Evolutionary conservation across 2,329 filamentous ascomycete species (phyloP).

Genomic region (Fusarium sacchari): DNA sequence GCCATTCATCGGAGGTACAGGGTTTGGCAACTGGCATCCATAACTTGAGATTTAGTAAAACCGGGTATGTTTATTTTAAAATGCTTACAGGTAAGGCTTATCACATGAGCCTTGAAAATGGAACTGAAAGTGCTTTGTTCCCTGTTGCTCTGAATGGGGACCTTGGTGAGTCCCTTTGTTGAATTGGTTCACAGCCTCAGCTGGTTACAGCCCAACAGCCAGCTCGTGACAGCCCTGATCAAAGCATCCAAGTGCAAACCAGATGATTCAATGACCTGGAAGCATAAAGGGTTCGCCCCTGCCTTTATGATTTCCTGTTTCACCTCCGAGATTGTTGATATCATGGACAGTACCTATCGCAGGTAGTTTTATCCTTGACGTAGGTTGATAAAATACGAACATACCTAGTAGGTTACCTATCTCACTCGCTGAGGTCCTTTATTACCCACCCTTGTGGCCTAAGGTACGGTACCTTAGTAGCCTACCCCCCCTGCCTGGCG

Average conservation of each 20-base stretch:
- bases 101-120: neutral
- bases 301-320: neutral
- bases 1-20: neutral
- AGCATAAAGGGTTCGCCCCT: neutral
- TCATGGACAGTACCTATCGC: neutral
- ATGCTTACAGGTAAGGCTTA: neutral
- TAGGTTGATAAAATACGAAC: neutral
- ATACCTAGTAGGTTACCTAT: too few species aligned
- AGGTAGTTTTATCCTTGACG: neutral
- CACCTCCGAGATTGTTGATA: neutral
- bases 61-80: neutral
- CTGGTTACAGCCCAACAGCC: neutral
- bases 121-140: neutral
- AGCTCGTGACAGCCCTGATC: neutral
- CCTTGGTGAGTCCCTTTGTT: neutral
- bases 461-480: neutral
- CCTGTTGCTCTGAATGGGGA: neutral
- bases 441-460: neutral
- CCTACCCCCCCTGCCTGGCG: conserved; percentile 3
- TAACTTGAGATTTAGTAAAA: neutral
- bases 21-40: neutral
- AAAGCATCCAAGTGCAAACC: neutral
- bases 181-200: neutral
- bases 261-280: neutral
- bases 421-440: conserved; percentile 7